Base-by-base conservation (phyloP, 1,284 basidiomycete genomes). In the Cryptococcus sp. region DNA sequence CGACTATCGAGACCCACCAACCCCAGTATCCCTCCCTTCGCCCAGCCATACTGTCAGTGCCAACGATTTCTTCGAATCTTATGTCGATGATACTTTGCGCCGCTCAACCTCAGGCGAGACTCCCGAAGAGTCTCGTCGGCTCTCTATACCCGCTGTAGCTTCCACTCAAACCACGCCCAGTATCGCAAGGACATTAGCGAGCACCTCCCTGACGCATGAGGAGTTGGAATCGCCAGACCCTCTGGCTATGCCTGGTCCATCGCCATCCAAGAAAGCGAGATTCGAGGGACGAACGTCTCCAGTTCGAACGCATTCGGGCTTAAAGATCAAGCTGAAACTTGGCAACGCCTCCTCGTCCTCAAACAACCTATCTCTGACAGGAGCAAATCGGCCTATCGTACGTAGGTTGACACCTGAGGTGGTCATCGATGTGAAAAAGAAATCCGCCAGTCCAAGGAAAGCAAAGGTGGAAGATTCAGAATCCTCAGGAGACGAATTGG, bases 401-500 rank as follows among this genome's bases (percentile, higher is more conserved):
- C 28, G 28, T 4, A 18, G 14, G 16, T 21, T 39, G 36, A 48
- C 10, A 18, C 19, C 31, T 4, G 24, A 48, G 23, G 21, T 36
- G 45, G 45, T 46, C 25, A 19, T 36, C 19, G 11, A 16, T 7
- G 25, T 21, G 7, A 21, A n/a, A 18, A 32, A 13, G 31, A 19
- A 9, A n/a, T 16, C 36, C 14, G 36, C 36, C 36, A 39, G 19
- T 21, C 19, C 18, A 3, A 46, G 31, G 7, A 24, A 62, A 2
- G 65, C 58, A 4, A 62, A 66, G 1, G 69, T 69, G 13, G 36
- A 39, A 14, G 36, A 39, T 11, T 11, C 28, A 4, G 28, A 28
- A 11, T 62, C 64, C 1, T 65, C 65, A 9, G 70, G 72, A 0
- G 67, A 71, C 19, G 63, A 61, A 3, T 46, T 69, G 9, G 68